Evolutionary conservation across 768 basidiomycete genomes (phyloP), one percentile per base, ranked within the genome.

Genomic region (Phylloporus rhodoxanthus): DNA sequence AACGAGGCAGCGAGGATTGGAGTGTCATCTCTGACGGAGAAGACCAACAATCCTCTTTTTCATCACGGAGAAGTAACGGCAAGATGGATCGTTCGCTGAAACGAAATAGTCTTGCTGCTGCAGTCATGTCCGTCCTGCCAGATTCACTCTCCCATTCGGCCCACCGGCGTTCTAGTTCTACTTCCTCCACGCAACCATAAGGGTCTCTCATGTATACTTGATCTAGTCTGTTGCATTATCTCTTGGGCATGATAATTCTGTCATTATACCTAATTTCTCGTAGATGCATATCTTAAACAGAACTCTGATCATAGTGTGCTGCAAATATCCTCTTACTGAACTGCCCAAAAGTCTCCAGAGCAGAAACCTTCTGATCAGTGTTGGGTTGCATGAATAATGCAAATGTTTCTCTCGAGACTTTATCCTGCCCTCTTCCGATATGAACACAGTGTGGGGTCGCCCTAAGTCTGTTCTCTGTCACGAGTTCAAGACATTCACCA

Each of bases 381-480:
- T 95, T 81, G 6, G 94, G 94, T 64, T 95, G 85, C 87, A 90
- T 84, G 71, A 89, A 88, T 11, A 93, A 66, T 9, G 87, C 89
- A 59, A 91, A 90, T 0, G 96, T 97, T 67, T 98, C 93, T 45
- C 95, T 75, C 5, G 78, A 81, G 21, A 92, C 76, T 21, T 68
- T 70, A 8, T 75, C 76, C 11, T 70, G 65, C 14, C 72, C 69
- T 45, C 70, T 71, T 6, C 84, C 90, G 5, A 91, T 83, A 52
- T 84, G 80, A 37, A 98, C 95, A 41, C 90, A 96, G 57, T 98
- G 95, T 11, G 95, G 95, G 0, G 96, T 99, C 0, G 96, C 96
- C 37, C 84, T 79, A 14, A 99, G 74, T 48, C 75, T 79, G 13
- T 84, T 81, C 9, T 76, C 81, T 2, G 95, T 97, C 20, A 94